Conservation (phyloP, 306 rosid species). For the Citrullus mucosospermus region DNA sequence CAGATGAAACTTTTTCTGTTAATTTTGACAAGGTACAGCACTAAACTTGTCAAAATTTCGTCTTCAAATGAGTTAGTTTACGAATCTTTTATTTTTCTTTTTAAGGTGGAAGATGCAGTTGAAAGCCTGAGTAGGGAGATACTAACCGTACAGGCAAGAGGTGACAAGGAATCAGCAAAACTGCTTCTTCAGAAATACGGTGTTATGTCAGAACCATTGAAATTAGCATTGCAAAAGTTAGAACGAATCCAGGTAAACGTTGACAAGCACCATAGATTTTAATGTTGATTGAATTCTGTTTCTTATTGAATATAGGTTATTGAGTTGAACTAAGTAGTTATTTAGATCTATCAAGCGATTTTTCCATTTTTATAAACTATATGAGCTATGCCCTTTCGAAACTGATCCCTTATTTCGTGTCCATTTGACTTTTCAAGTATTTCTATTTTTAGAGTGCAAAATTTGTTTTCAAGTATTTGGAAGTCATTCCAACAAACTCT, state of each 20-base stretch:
- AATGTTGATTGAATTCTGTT: not conserved
- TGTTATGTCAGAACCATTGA: slow-evolving; percentile 46
- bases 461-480: too few relatives aligned
- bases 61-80: not conserved
- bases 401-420: not conserved
- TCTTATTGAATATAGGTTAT: not conserved
- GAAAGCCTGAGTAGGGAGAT: slow-evolving; percentile 81
- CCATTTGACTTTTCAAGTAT: too few relatives aligned
- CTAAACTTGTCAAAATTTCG: not conserved
- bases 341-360: too few relatives aligned
- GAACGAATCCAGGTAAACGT: slow-evolving; percentile 58
- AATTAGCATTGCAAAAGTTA: slow-evolving; percentile 49
- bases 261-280: not conserved
- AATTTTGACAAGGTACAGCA: slow-evolving; percentile 64
- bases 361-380: too few relatives aligned
- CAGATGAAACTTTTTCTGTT: slow-evolving; percentile 56
- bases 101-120: slow-evolving; percentile 69
- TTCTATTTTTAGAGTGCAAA: too few relatives aligned
- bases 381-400: not conserved
- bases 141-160: slow-evolving; percentile 83
- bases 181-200: slow-evolving; percentile 54
- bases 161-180: slow-evolving; percentile 76
- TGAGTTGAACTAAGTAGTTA: too few relatives aligned
- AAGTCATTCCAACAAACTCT: too few relatives aligned
- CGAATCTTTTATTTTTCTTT: not conserved